Evolutionary conservation across 1,139 yeast genomes (phyloP).

Genomic region (Pichia sp.): DNA sequence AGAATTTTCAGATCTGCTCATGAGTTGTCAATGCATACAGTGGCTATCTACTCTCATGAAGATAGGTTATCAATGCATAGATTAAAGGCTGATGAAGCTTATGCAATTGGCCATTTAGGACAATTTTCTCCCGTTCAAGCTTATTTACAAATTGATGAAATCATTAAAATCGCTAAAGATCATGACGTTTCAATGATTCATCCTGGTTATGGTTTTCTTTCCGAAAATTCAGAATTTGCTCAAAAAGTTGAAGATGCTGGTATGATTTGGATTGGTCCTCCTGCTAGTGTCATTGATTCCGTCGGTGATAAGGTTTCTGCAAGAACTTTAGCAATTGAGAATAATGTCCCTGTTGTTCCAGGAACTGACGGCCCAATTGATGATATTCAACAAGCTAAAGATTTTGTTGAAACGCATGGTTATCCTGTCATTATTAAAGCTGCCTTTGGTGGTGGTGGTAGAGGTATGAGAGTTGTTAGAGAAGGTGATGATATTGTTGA

Average conservation of each 20-base stretch:
- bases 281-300: slow-evolving; percentile 81
- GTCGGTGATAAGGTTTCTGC: slow-evolving; percentile 98
- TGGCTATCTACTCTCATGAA: slow-evolving; percentile 94
- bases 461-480: slow-evolving; percentile 98
- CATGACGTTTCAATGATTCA: slow-evolving; percentile 94
- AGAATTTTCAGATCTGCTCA: slow-evolving; percentile 95
- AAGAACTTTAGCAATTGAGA: slow-evolving; percentile 72
- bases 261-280: slow-evolving; percentile 95
- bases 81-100: slow-evolving; percentile 86
- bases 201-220: slow-evolving; percentile 96
- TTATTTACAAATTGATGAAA: slow-evolving; percentile 91
- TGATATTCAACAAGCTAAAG: slow-evolving; percentile 65
- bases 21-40: slow-evolving; percentile 95
- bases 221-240: slow-evolving; percentile 94
- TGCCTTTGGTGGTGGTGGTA: slow-evolving; percentile 99
- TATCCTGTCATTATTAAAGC: slow-evolving; percentile 97
- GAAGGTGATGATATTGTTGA: slow-evolving; percentile 92
- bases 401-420: slow-evolving; percentile 77
- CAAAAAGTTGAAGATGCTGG: slow-evolving; percentile 86
- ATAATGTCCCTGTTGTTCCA: slow-evolving; percentile 90
- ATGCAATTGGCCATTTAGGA: slow-evolving; percentile 85
- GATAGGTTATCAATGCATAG: slow-evolving; percentile 94
- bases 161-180: slow-evolving; percentile 78
- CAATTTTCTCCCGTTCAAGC: slow-evolving; percentile 95
- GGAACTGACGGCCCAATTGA: slow-evolving; percentile 98